Percentiles rank a stretch among this genome's conserved stretches.
Conservation (phyloP, 140 eudicot species). For the Cichorium intybus region DNA sequence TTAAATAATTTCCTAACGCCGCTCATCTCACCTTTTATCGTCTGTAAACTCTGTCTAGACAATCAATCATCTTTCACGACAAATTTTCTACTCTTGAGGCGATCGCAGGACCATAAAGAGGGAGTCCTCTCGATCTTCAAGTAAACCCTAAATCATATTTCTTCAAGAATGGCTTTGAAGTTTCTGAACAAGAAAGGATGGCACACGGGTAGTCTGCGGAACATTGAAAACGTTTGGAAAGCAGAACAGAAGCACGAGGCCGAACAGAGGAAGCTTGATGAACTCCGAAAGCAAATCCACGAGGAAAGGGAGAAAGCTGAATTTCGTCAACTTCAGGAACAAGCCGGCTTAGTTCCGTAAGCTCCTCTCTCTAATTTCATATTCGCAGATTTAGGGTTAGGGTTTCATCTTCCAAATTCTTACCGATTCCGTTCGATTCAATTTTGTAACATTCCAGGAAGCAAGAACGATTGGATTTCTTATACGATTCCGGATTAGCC, state of each 20-base stretch:
- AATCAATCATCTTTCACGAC: not conserved
- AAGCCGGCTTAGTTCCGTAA: constrained; percentile 88
- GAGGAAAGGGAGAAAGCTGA: constrained; percentile 84
- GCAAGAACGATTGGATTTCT: constrained; percentile 91
- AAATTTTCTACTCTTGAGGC: not conserved
- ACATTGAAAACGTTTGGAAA: constrained; percentile 97
- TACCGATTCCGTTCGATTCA: not conserved
- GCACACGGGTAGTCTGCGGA: constrained; percentile 91
- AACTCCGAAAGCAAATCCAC: constrained; percentile 84
- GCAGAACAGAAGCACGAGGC: constrained; percentile 97
- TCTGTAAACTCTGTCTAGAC: not conserved
- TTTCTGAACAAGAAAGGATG: constrained; percentile 93
- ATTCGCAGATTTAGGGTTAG: constrained; percentile 23
- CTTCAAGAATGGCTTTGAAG: constrained; percentile 66
- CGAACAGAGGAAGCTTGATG: constrained; percentile 85
- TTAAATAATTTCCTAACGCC: not conserved
- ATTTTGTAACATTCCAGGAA: constrained; percentile 34
- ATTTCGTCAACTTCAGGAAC: constrained; percentile 86
- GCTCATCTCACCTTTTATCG: not conserved
- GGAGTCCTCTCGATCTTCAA: constrained; percentile 3
- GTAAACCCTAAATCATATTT: not conserved
- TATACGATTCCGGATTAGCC: constrained; percentile 85
- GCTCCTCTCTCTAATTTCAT: not conserved
- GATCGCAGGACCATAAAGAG: not conserved
- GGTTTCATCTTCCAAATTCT: constrained; percentile 11